These are phyloP conservation scores for Talaromyces sp. DNA, from an alignment of 2,329 filamentous ascomycete species.

Conservation along the genomic window DNA sequence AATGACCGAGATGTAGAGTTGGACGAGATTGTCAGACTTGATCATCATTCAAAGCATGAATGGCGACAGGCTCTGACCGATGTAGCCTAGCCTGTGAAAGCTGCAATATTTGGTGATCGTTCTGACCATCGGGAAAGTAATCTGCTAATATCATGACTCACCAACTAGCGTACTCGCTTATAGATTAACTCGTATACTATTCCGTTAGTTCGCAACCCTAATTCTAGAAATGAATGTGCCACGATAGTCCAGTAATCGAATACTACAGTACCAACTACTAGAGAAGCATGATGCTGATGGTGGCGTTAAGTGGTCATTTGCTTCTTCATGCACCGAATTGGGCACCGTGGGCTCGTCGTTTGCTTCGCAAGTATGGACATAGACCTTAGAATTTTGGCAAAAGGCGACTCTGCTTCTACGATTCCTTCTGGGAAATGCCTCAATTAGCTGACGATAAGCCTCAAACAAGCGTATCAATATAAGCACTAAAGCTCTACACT, in stretches of 20 bases:
- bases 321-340: background rate
- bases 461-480: too few species aligned
- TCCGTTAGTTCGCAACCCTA: background rate
- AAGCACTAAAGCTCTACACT: too few species aligned
- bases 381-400: too few species aligned
- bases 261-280: conserved; percentile 7
- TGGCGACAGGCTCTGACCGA: too few species aligned
- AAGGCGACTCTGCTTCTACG: too few species aligned
- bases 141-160: background rate
- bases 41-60: too few species aligned
- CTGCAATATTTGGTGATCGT: too few species aligned
- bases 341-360: background rate
- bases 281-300: background rate
- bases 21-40: too few species aligned
- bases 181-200: background rate
- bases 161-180: background rate
- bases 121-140: background rate
- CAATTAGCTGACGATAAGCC: too few species aligned
- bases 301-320: background rate
- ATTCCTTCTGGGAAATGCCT: too few species aligned
- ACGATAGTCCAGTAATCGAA: background rate
- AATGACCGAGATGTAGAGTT: too few species aligned
- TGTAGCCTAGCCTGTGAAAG: too few species aligned
- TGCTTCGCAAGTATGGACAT: background rate
- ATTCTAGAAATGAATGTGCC: background rate